A percentile compares a stretch with the other conserved stretches of the same genome.
Conservation (phyloP, 2,329 filamentous ascomycete genomes). For the Arthrobotrys megalospora region DNA sequence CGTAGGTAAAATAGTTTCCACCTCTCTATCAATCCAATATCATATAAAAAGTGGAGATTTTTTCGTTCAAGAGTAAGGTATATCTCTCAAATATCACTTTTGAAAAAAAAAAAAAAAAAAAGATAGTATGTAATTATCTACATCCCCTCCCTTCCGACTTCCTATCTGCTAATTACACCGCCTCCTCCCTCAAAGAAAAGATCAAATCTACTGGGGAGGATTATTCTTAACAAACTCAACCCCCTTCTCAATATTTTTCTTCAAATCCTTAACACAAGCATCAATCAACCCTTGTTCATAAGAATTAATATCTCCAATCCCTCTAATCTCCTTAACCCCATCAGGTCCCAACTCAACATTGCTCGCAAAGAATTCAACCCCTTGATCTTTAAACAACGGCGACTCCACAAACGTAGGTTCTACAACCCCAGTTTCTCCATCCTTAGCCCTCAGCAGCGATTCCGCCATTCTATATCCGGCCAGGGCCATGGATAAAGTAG, state of each 20-base stretch:
- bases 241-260: constrained; percentile 71
- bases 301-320: constrained; percentile 85
- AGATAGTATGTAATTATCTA: no score
- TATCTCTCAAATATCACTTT: no score
- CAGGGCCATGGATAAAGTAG: constrained; percentile 99
- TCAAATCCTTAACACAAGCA: constrained; percentile 84
- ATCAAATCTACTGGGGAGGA: constrained; percentile 51
- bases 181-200: no score
- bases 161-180: no score
- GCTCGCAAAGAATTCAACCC: constrained; percentile 96
- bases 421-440: constrained; percentile 93
- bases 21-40: no score
- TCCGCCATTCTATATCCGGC: constrained; percentile 89
- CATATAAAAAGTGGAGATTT: no score
- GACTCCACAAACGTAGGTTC: constrained; percentile 98
- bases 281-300: constrained; percentile 92
- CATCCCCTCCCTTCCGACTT: no score
- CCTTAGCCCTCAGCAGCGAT: constrained; percentile 89
- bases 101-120: no score
- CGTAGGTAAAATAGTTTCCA: no score
- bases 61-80: no score
- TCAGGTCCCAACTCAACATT: constrained; percentile 95
- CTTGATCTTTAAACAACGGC: constrained; percentile 98
- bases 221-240: constrained; percentile 63
- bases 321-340: constrained; percentile 93